Evolutionary conservation across 2,329 filamentous ascomycete species (phyloP), one percentile per base, ranked within the genome.

Genomic region (Aspergillus sp.): DNA sequence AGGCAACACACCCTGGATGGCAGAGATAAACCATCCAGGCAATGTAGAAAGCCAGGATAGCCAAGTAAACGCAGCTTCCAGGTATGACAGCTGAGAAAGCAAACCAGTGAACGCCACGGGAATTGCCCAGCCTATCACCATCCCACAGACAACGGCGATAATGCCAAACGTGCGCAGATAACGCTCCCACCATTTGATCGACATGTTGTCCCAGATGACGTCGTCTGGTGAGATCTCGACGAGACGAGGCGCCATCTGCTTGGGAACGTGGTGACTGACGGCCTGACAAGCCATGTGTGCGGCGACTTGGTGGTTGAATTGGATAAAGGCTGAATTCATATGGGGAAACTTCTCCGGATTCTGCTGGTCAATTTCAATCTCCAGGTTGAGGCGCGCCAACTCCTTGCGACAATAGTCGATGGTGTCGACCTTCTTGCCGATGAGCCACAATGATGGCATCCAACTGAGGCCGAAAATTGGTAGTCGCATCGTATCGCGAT

Each of bases 211-310:
- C 95, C 95, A 99, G 42, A 96, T 84, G 8, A 99, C 92, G 72
- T 98, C 93, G 47, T 89, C 88, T 0, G 95, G 95, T 6, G 92
- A 92, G 50, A 99, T 92, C 73, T 99, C 95, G n/a, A 96, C 90
- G 42, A 91, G 85, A 27, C 95, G 87, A 0, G 95, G 95, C 1
- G 91, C 85, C 95, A 99, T 99, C 49, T 96, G 90, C 68, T 91
- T 91, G 1, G 95, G 95, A 1, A 96, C 77, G 70, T 99, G 95
- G 73, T 98, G 92, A 41, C 90, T 92, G 49, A 96, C 84, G 51
- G 91, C 88, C 74, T 99, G 95, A 73, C 92, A 97, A 60, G 94
- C 95, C 95, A 99, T 98, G 71, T 99, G 95, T 0, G 95, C 95
- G 5, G 94, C 93, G 1, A 97, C 91, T 73, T 99, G 95, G 71